phyloP scores from a whole-genome alignment of 2,329 filamentous ascomycete genomes.

The Lachnellula occidentalis region DNA sequence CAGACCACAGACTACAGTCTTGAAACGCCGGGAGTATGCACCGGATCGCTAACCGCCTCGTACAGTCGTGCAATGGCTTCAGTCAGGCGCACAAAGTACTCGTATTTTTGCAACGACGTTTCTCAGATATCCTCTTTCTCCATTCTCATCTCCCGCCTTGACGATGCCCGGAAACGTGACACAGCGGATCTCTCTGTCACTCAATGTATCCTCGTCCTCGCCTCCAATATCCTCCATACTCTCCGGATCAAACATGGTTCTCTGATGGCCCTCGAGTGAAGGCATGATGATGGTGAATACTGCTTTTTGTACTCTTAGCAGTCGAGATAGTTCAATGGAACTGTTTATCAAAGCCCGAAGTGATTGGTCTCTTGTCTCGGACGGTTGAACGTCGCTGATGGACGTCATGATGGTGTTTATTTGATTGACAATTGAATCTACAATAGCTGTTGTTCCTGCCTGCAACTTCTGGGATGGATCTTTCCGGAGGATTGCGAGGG shows the following conservation, averaged over 20 bases:
- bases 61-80: constrained; percentile 4
- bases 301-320: constrained; percentile 54
- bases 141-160: constrained; percentile 61
- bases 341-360: constrained; percentile 48
- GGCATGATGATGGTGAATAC: constrained; percentile 53
- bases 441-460: constrained; percentile 39
- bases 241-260: constrained; percentile 48
- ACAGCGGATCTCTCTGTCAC: constrained; percentile 51
- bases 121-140: constrained; percentile 52
- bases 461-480: constrained; percentile 44
- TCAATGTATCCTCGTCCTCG: constrained; percentile 50
- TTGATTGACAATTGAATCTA: constrained; percentile 40
- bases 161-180: constrained; percentile 60
- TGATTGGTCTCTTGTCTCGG: constrained; percentile 43
- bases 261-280: constrained; percentile 44
- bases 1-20: too few relatives aligned
- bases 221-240: constrained; percentile 64
- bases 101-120: constrained; percentile 63
- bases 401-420: constrained; percentile 46
- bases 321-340: constrained; percentile 51
- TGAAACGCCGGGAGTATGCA: background rate
- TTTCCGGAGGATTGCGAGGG: constrained; percentile 53
- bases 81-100: constrained; percentile 47
- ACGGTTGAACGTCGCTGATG: constrained; percentile 34
- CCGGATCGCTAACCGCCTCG: background rate